Percentiles rank a stretch among this genome's conserved stretches.
These are phyloP conservation scores for Gorgonomyces haynaldii DNA, from an alignment of 192 early-diverging fungal genomes.

Conservation along the genomic window DNA sequence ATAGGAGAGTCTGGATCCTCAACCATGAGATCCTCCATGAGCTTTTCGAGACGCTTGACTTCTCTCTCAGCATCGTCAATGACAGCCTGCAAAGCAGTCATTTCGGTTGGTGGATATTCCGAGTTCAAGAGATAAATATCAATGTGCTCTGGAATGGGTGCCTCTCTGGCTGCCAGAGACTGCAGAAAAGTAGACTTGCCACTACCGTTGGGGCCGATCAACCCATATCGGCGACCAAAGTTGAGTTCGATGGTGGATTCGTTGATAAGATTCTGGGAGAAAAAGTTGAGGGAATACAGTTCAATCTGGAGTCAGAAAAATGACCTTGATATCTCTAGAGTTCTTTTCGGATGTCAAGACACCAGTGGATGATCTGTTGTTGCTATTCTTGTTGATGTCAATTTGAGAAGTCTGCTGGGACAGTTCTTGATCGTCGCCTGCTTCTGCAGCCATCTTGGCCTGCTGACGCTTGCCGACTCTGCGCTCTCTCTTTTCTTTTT, in stretches of 20 bases:
- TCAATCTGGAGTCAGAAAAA: conserved; percentile 48
- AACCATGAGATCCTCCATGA: conserved; percentile 81
- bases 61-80: conserved; percentile 81
- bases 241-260: conserved; percentile 95
- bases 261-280: conserved; percentile 85
- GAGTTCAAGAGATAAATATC: conserved; percentile 94
- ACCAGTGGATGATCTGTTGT: conserved; percentile 80
- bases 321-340: conserved; percentile 84
- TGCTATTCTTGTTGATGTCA: conserved; percentile 10
- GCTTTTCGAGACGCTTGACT: conserved; percentile 76
- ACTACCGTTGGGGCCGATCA: conserved; percentile 90
- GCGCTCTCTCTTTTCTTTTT: conserved; percentile 8
- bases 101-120: conserved; percentile 89
- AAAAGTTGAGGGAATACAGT: conserved; percentile 83
- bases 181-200: conserved; percentile 94
- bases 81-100: conserved; percentile 84
- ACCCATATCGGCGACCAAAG: conserved; percentile 94
- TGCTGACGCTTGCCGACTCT: conserved; percentile 8
- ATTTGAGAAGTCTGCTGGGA: no score
- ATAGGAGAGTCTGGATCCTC: conserved; percentile 75
- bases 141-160: conserved; percentile 91
- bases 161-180: conserved; percentile 84
- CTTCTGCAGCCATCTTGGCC: conserved; percentile 8
- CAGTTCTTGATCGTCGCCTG: conserved; percentile 18
- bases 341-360: conserved; percentile 79